Conservation (phyloP, 768 basidiomycete species). For the Leccinum incarnatum region DNA sequence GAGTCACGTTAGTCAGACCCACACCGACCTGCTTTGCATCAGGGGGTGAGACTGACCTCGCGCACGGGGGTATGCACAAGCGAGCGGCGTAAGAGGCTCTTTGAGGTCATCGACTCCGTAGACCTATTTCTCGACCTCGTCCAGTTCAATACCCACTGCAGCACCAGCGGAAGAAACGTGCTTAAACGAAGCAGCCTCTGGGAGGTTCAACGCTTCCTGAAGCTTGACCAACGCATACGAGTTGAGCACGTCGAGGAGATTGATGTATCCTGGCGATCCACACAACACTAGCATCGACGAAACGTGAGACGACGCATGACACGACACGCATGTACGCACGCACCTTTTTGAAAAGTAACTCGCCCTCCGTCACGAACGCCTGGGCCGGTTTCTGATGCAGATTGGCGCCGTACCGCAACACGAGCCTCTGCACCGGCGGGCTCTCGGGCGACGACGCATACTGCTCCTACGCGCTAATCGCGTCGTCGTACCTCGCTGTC, state of each 20-base stretch:
- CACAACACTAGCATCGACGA: conserved; percentile 58
- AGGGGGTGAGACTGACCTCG: conserved; percentile 55
- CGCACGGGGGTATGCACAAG: conserved; percentile 92
- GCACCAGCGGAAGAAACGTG: conserved; percentile 43
- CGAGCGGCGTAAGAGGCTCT: conserved; percentile 82
- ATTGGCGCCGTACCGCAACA: conserved; percentile 94
- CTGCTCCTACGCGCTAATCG: conserved; percentile 92
- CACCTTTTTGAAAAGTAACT: conserved; percentile 91
- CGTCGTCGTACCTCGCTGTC: conserved; percentile 70
- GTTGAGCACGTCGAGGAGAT: conserved; percentile 94
- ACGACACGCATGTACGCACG: neutral
- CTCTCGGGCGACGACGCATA: conserved; percentile 86
- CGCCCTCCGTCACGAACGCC: conserved; percentile 85
- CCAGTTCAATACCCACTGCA: conserved; percentile 83
- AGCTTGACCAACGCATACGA: conserved; percentile 94
- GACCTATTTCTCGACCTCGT: conserved; percentile 84
- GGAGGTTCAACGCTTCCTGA: conserved; percentile 78
- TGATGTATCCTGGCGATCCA: conserved; percentile 98
- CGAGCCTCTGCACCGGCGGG: conserved; percentile 75
- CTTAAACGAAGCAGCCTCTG: conserved; percentile 99
- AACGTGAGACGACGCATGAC: neutral
- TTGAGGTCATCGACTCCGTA: conserved; percentile 97
- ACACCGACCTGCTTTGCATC: neutral
- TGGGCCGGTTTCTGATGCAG: conserved; percentile 99
- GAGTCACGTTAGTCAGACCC: conserved; percentile 8